Evolutionary conservation across 768 basidiomycete species (phyloP), one percentile per base, ranked within the genome.

Genomic region (Russula sp.): DNA sequence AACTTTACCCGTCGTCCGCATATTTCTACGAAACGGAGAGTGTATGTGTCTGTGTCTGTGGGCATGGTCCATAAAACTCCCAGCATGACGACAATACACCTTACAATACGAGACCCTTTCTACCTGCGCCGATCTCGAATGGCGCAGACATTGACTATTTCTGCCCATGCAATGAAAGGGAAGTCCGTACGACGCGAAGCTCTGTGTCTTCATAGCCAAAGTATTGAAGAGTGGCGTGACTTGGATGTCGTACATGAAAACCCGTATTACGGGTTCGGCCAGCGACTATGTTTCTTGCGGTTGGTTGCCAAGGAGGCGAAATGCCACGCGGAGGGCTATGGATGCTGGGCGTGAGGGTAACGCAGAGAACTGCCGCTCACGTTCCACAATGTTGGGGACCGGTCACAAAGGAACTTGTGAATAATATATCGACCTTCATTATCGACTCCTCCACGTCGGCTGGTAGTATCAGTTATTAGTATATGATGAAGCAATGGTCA

Each of bases 121-220:
- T 49, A 20, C 11, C 30, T 2, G 5, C 16, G 54, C 64, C 36
- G 30, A 8, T 51, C 20, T 3, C 44, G 38, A 46, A 65, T 48
- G 3, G 61, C 64, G 6, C 2, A 5, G 16, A 63, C 10, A 30
- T 65, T 61, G 3, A 0, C 6, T 5, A 63, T 38, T 5, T 63
- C 61, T 1, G 22, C 38, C 16, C 6, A 20, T 9, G 30, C 30
- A 36, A 62, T 65, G 20, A 16, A 38, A 20, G 20, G 60, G 26
- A 44, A 51, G 55, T 63, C 64, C 1, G 5, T 0, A 34, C 64
- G 52, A 5, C 0, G 3, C 13, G 64, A 65, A 66, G n/a, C 65
- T 56, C 34, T 66, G 61, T 18, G 42, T 30, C 62, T 66, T 63
- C 62, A 63, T 44, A 18, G 63, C 40, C 30, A 66, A 42, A 11